Conservation (phyloP, 2,329 filamentous ascomycete genomes). For the Oidium heveae region DNA sequence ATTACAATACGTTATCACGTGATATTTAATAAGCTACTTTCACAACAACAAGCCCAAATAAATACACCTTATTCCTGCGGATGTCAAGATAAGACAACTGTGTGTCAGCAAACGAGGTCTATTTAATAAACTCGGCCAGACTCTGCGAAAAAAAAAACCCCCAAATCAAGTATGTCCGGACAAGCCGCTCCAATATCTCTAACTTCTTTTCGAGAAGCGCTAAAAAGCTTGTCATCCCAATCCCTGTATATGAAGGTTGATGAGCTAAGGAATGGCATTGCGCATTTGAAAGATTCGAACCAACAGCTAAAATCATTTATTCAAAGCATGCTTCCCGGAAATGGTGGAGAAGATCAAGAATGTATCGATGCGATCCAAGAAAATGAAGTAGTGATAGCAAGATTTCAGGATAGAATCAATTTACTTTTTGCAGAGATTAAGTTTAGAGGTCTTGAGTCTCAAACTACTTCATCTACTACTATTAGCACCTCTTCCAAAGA, state of each 20-base stretch:
- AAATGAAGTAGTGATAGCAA: constrained; percentile 40
- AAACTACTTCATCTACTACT: neutral
- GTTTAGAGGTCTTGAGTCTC: constrained; percentile 27
- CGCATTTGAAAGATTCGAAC: constrained; percentile 51
- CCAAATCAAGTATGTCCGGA: constrained; percentile 32
- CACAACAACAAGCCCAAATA: no score
- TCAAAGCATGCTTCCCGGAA: constrained; percentile 11
- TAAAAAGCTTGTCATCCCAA: constrained; percentile 38
- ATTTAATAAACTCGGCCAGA: no score
- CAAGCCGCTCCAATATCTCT: constrained; percentile 34
- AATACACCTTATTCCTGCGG: no score
- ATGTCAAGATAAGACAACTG: no score
- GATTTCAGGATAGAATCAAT: constrained; percentile 40
- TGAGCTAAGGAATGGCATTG: constrained; percentile 50
- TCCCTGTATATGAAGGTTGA: constrained; percentile 46
- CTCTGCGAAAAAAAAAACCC: neutral
- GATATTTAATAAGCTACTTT: no score
- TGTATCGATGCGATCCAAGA: constrained; percentile 51
- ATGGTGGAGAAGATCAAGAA: constrained; percentile 23
- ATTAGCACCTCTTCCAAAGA: no score
- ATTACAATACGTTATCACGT: no score
- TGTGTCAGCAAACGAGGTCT: no score
- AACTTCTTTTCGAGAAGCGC: constrained; percentile 37
- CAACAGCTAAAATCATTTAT: constrained; percentile 45
- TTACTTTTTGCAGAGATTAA: constrained; percentile 38